phyloP scores from a whole-genome alignment of 768 basidiomycete species.

The Rhodosporidiobolus sp. region DNA sequence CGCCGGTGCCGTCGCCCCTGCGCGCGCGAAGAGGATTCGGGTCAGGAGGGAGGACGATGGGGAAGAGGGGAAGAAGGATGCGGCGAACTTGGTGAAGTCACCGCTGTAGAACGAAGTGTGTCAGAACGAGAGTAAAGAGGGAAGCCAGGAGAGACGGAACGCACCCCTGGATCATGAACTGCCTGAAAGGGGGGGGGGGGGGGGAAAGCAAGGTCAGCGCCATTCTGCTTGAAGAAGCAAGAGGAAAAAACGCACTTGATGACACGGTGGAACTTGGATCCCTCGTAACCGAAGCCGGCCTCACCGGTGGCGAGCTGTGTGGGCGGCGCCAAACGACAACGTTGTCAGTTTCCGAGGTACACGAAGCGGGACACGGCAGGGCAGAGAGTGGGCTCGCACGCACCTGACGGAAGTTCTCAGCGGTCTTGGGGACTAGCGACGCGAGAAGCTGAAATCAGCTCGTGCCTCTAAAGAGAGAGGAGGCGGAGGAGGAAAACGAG shows the following conservation, averaged over 20 bases:
- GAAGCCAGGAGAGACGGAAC: not conserved
- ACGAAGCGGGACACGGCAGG: no score
- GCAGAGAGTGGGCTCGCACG: not conserved
- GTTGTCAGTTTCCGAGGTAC: no score
- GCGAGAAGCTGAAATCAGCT: not conserved
- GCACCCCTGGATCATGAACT: slow-evolving; percentile 73
- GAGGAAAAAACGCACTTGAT: no score
- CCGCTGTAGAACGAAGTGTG: slow-evolving; percentile 51
- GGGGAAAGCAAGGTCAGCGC: no score
- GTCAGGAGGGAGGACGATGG: no score
- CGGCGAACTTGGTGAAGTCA: slow-evolving; percentile 76
- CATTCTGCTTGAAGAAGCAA: no score
- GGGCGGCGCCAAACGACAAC: not conserved
- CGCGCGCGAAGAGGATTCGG: not conserved
- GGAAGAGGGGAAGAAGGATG: slow-evolving; percentile 58
- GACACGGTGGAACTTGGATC: slow-evolving; percentile 76
- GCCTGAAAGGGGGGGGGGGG: no score
- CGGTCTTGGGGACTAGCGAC: slow-evolving; percentile 6
- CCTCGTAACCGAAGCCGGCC: slow-evolving; percentile 86
- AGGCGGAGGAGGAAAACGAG: not conserved
- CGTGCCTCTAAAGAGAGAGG: slow-evolving; percentile 51
- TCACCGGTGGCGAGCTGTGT: slow-evolving; percentile 78
- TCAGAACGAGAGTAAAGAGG: not conserved
- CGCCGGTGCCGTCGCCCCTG: slow-evolving; percentile 73
- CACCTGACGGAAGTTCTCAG: slow-evolving; percentile 55